Percentiles rank a stretch among this genome's conserved stretches.
Evolutionary conservation across 108 stramenopile genomes (phyloP).

Genomic region (Epipyxis sp.): DNA sequence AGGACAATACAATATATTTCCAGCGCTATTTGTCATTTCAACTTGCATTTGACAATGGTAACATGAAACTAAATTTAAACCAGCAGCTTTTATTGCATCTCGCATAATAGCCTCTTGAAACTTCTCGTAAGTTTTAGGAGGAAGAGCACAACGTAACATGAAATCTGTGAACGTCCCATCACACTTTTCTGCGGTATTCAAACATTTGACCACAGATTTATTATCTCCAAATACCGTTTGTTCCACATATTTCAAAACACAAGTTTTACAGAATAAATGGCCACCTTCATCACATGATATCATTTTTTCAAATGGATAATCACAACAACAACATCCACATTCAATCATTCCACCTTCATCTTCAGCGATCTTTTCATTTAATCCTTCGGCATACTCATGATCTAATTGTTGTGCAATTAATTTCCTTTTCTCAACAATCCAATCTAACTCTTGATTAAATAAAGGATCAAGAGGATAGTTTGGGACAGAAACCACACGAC

Average conservation of each 20-base stretch:
- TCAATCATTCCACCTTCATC: slow-evolving; percentile 3
- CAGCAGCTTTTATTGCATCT: slow-evolving; percentile 11
- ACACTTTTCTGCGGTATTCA: slow-evolving; percentile 20
- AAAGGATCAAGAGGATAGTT: not conserved
- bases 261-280: slow-evolving; percentile 14
- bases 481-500: not conserved
- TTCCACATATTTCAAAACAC: not conserved
- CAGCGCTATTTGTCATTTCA: slow-evolving; percentile 45
- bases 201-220: not conserved
- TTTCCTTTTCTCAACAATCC: not conserved
- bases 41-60: slow-evolving; percentile 75
- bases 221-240: slow-evolving; percentile 3
- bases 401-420: not conserved
- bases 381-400: not conserved
- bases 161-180: slow-evolving; percentile 57
- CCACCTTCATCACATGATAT: slow-evolving; percentile 13
- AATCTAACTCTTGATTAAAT: not conserved
- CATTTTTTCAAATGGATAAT: not conserved
- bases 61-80: slow-evolving; percentile 50
- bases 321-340: slow-evolving; percentile 22
- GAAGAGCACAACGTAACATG: slow-evolving; percentile 60
- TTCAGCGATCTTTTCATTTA: not conserved
- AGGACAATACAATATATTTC: slow-evolving; percentile 62
- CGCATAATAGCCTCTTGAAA: slow-evolving; percentile 60
- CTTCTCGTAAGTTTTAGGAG: slow-evolving; percentile 65